These are phyloP conservation scores for Hymenoscyphus salicellus DNA, from an alignment of 2,329 filamentous ascomycete species.

Conservation along the genomic window DNA sequence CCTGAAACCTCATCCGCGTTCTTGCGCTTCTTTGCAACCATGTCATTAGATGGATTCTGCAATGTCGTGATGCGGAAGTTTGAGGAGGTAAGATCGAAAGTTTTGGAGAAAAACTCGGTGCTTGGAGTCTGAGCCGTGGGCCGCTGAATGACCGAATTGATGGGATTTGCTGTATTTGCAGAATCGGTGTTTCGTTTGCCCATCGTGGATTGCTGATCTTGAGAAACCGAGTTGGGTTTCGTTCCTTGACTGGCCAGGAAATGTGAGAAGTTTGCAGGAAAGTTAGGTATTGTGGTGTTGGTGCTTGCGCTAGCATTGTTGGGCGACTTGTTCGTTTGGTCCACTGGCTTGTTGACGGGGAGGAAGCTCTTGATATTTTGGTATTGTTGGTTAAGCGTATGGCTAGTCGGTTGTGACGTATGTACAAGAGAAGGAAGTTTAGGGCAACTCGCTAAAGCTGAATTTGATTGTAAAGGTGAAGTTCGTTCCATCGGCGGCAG, in stretches of 20 bases:
- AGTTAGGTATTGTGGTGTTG: background rate
- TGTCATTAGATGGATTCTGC: background rate
- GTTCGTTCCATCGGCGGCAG: slow-evolving; percentile 6
- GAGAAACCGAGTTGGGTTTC: background rate
- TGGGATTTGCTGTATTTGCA: background rate
- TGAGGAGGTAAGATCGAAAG: slow-evolving; percentile 6
- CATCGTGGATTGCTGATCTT: background rate
- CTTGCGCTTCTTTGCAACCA: slow-evolving; percentile 20
- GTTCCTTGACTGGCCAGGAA: slow-evolving; percentile 2
- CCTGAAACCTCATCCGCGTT: background rate
- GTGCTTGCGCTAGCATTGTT: slow-evolving; percentile 7
- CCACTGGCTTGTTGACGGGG: slow-evolving; percentile 21
- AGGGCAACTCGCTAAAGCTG: background rate
- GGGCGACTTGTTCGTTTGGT: background rate
- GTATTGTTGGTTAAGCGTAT: background rate
- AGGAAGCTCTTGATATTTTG: slow-evolving; percentile 25
- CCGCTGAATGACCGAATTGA: background rate
- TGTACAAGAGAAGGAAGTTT: slow-evolving; percentile 6
- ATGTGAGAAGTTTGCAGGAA: background rate
- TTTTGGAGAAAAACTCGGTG: slow-evolving; percentile 4
- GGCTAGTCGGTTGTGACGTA: background rate
- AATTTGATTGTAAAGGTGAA: background rate
- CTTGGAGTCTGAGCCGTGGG: background rate
- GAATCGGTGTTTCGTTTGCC: background rate
- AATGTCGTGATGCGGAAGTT: slow-evolving; percentile 3